phyloP scores from a whole-genome alignment of 2,329 filamentous ascomycete genomes.

The Plenodomus biglobosus region DNA sequence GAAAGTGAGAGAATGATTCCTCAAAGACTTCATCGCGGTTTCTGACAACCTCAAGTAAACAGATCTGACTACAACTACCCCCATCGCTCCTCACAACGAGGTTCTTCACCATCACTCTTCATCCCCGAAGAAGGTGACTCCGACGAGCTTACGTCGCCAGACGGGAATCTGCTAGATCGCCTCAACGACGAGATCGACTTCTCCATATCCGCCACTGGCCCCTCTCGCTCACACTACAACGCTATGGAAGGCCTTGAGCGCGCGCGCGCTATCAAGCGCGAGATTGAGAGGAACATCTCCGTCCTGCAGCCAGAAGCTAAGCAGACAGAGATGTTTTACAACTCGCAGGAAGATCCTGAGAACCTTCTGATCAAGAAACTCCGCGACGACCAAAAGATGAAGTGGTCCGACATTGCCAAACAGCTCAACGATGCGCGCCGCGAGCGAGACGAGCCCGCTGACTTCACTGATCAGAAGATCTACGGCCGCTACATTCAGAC shows the following conservation, averaged over 20 bases:
- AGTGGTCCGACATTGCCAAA: constrained; percentile 34
- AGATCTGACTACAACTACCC: background rate
- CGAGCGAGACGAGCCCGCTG: constrained; percentile 13
- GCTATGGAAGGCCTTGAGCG: constrained; percentile 16
- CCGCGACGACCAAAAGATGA: constrained; percentile 25
- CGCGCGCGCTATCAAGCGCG: constrained; percentile 22
- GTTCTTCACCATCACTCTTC: constrained; percentile 11
- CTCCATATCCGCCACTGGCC: background rate
- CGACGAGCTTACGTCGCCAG: background rate
- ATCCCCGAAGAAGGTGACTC: constrained; percentile 7
- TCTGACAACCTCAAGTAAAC: background rate
- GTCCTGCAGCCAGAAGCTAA: constrained; percentile 10
- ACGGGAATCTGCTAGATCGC: background rate
- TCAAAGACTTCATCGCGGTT: background rate
- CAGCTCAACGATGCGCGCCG: constrained; percentile 29
- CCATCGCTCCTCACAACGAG: background rate
- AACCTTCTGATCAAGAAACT: constrained; percentile 38
- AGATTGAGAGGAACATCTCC: constrained; percentile 13
- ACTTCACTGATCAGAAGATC: constrained; percentile 34
- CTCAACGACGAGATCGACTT: background rate
- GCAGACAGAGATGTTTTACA: background rate
- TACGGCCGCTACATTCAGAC: constrained; percentile 44
- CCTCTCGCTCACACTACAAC: background rate
- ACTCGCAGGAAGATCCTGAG: constrained; percentile 30
- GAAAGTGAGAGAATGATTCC: background rate